Evolutionary conservation across 306 rosid species (phyloP), one percentile per base, ranked within the genome.

Genomic region (Prunus mume): DNA sequence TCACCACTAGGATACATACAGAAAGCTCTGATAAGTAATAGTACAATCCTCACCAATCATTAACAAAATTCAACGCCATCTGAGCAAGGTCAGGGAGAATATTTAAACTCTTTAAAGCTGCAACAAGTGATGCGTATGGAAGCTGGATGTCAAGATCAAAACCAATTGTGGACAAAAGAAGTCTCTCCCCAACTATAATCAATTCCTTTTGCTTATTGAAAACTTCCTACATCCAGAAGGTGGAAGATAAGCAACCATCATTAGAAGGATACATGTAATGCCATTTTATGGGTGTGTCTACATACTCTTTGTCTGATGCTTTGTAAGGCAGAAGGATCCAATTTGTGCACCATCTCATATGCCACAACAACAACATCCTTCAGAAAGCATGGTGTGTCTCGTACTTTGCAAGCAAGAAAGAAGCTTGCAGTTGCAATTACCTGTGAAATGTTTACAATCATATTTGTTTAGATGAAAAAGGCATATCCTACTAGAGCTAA

Each of bases 51-150:
- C 82, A 87, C 89, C 87, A 83, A 54, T 83, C 91, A 56, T 83
- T 87, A 17, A 87, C 80, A 80, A 82, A 87, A 80, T 85, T 87
- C 89, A 88, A 85, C 12, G 91, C 91, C 30, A 81, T 82, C 81
- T 78, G 81, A 12, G 82, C 80, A 75, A 87, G 87, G 58, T 74
- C 75, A 54, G 73, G 57, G 34, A 56, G 49, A 50, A 87, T 58
- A 47, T 75, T 78, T 72, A 87, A 82, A 69, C 27, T 80, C 74
- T 80, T 87, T 65, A 84, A 64, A 55, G 88, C 85, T 19, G 80
- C 9, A 72, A 80, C 85, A 38, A 87, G 89, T 8, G 81, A 86
- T 65, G 83, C 72, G 83, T 87, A 87, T 38, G 89, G 89, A 80
- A 82, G 87, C 57, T 82, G 83, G 57, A 85, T 78, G 57, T 79